Evolutionary conservation across 495 filamentous ascomycete species (phyloP), one percentile per base, ranked within the genome.

Genomic region (Aspergillus haitiensis): DNA sequence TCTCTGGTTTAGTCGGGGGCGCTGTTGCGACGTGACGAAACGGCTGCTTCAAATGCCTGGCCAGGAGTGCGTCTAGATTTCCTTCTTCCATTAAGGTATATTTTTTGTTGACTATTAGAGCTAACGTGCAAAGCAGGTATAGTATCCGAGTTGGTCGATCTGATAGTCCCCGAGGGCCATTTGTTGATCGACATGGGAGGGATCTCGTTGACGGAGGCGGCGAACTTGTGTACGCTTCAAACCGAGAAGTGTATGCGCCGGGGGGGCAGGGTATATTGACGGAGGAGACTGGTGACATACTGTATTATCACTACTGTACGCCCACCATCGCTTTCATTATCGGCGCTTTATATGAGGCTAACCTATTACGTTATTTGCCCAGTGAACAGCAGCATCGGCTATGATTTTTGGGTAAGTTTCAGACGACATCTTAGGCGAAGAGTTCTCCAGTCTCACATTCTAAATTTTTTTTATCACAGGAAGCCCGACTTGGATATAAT

Each of bases 1-100:
- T 65, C 75, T 93, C 0, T 91, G 89, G 76, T 88, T 82, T 70
- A 88, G 83, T 60, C 77, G 81, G 46, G 89, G 89, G 0, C 64
- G 69, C n/a, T 93, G 89, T 75, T 93, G 89, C 65, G 81, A 82
- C 11, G 80, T 84, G 49, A 75, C 80, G 55, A 15, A 65, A 9
- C 63, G 65, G 32, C 62, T 63, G n/a, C 68, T 73, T 18, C 86
- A 86, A 0, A 67, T 78, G 0, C 62, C 75, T 0, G 87, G 88
- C 0, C 73, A 74, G n/a, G 89, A 91, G 78, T 91, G 88, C 39
- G 73, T 58, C 11, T 34, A 33, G 44, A 27, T 16, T 33, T 18
- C 39, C 7, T 47, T 42, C 11, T 50, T 31, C 6, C 8, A 8
- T 33, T 13, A n/a, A 12, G 34, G 35, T 34, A 35, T 46, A 37